phyloP scores from a whole-genome alignment of 2,329 filamentous ascomycete species.

The Fusarium tjaetaba region DNA sequence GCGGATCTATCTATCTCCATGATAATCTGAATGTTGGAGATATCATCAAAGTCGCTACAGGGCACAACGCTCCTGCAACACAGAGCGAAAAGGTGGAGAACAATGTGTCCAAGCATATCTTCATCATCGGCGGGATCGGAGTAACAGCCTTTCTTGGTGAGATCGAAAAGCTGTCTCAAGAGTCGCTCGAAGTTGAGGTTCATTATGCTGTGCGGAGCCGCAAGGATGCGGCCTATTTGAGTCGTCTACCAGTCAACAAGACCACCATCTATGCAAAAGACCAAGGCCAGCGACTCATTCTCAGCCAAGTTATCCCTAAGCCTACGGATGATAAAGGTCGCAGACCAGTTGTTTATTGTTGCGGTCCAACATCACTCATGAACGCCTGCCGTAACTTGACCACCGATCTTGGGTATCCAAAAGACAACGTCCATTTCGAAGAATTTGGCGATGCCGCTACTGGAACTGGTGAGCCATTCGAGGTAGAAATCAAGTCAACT shows the following conservation, averaged over 20 bases:
- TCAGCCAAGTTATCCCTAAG: not conserved
- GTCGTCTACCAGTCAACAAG: not conserved
- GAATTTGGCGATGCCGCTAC: conserved; percentile 16
- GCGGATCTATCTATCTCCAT: conserved; percentile 19
- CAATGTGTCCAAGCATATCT: not conserved
- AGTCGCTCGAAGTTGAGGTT: not conserved
- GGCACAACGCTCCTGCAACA: not conserved
- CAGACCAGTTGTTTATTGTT: conserved; percentile 4
- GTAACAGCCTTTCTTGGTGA: conserved; percentile 13
- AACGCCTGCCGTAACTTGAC: not conserved
- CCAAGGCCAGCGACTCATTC: not conserved
- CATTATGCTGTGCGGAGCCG: conserved; percentile 22
- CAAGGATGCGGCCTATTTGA: conserved; percentile 6
- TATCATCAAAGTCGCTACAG: conserved; percentile 9
- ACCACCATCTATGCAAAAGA: conserved; percentile 18
- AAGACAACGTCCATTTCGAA: conserved; percentile 9
- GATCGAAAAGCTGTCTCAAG: not conserved
- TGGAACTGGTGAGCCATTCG: conserved; percentile 24
- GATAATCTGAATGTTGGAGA: not conserved
- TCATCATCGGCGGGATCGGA: conserved; percentile 22
- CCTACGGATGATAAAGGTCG: not conserved
- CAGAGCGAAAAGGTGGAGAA: no score
- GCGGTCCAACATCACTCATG: conserved; percentile 9
- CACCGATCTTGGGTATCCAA: not conserved
- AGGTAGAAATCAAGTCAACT: conserved; percentile 11